phyloP scores from a whole-genome alignment of 2,329 filamentous ascomycete species.

The Bipolaris oryzae region DNA sequence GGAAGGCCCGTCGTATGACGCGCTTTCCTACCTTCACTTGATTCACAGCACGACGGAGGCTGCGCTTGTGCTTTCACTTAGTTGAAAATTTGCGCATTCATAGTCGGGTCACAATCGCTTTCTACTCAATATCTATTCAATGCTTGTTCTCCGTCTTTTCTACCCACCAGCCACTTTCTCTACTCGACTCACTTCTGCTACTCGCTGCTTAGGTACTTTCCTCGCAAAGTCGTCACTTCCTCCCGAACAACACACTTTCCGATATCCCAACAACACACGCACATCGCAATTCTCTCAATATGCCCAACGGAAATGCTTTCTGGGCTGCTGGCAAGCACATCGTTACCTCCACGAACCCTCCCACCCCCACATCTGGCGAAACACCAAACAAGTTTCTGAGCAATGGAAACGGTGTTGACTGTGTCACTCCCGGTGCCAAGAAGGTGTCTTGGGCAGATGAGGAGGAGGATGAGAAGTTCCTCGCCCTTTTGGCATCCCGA shows the following conservation, averaged over 20 bases:
- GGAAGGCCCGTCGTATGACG: not conserved
- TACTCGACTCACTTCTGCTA: not conserved
- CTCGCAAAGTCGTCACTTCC: not conserved
- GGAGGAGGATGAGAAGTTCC: constrained; percentile 26
- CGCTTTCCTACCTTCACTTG: constrained; percentile 7
- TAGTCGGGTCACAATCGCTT: not conserved
- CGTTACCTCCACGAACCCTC: not conserved
- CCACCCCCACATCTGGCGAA: not conserved
- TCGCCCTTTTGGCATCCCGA: constrained; percentile 6
- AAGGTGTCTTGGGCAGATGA: constrained; percentile 27
- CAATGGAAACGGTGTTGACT: not conserved
- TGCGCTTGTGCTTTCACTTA: not conserved
- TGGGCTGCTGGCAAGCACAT: constrained; percentile 12
- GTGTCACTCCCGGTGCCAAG: not conserved
- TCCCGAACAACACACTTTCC: not conserved
- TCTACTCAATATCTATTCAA: not conserved
- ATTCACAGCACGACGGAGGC: not conserved
- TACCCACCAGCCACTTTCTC: not conserved
- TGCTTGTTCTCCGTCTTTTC: not conserved
- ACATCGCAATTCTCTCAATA: not conserved
- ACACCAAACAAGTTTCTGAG: not conserved
- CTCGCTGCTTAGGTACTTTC: not conserved
- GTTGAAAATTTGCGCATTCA: not conserved
- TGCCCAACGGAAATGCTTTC: constrained; percentile 5
- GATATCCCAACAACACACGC: not conserved